Percentiles rank a stretch among this genome's conserved stretches.
These are phyloP conservation scores for Solanum megistacrolobum DNA, from an alignment of 257 asterid genomes.

Conservation along the genomic window DNA sequence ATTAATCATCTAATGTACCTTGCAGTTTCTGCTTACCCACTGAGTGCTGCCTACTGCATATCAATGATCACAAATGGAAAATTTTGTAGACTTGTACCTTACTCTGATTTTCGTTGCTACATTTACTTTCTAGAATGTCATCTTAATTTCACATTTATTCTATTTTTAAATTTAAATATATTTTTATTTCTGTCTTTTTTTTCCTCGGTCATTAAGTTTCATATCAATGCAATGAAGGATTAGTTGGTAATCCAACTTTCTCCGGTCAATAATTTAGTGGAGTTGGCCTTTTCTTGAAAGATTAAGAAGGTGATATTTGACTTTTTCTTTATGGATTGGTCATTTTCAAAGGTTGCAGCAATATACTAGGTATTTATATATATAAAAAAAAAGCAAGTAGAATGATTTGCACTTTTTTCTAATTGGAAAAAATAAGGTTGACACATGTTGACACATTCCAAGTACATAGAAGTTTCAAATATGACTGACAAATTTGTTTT, in stretches of 20 bases:
- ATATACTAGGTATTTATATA: neutral
- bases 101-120: neutral
- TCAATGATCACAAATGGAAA: constrained; percentile 64
- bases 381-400: neutral
- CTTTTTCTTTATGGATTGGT: neutral
- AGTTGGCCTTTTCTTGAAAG: neutral
- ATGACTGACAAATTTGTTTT: neutral
- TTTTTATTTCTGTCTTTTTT: neutral
- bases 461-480: neutral
- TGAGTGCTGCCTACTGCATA: constrained; percentile 86
- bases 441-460: neutral
- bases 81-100: constrained; percentile 26
- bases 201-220: neutral
- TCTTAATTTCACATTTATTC: neutral
- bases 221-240: neutral
- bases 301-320: neutral
- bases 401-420: neutral
- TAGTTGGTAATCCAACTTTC: neutral
- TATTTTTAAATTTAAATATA: neutral
- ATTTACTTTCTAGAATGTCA: neutral
- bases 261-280: neutral
- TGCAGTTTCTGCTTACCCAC: constrained; percentile 75
- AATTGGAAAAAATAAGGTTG: neutral
- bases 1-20: neutral
- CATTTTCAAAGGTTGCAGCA: neutral